Conservation (phyloP, 73 alveolate genomes). For the Diophrys sp. region DNA sequence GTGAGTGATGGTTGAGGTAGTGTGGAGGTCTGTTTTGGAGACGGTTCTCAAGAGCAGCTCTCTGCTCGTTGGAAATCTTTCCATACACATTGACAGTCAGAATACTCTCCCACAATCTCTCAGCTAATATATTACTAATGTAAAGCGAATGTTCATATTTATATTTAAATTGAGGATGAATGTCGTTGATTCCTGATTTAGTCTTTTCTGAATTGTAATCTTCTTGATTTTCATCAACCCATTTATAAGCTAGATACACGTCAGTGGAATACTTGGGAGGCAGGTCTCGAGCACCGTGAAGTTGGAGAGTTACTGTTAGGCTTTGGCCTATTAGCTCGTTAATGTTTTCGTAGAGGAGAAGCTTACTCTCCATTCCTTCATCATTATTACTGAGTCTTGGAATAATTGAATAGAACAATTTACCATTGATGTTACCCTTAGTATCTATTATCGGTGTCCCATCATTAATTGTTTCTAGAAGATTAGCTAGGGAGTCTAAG, state of each 20-base stretch:
- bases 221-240: conserved; percentile 50
- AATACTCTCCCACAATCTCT: conserved; percentile 32
- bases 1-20: too few relatives aligned
- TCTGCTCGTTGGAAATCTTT: conserved; percentile 21
- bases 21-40: background rate
- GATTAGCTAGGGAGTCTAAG: conserved; percentile 23
- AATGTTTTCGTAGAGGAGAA: conserved; percentile 22
- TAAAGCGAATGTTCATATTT: conserved; percentile 28
- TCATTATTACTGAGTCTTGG: conserved; percentile 30
- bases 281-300: conserved; percentile 38
- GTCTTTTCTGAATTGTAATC: conserved; percentile 35
- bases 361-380: conserved; percentile 16
- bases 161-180: conserved; percentile 38
- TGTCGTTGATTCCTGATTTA: conserved; percentile 32
- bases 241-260: conserved; percentile 26
- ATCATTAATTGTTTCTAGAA: conserved; percentile 51
- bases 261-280: conserved; percentile 53
- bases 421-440: conserved; percentile 47
- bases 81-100: conserved; percentile 53
- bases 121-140: conserved; percentile 24
- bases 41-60: conserved; percentile 4
- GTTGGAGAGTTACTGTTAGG: conserved; percentile 19
- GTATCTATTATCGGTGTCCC: conserved; percentile 52
- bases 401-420: conserved; percentile 31
- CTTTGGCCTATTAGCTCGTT: conserved; percentile 42